These are phyloP conservation scores for Leishmania mexicana DNA, from an alignment of 208 protist species.

Conservation along the genomic window DNA sequence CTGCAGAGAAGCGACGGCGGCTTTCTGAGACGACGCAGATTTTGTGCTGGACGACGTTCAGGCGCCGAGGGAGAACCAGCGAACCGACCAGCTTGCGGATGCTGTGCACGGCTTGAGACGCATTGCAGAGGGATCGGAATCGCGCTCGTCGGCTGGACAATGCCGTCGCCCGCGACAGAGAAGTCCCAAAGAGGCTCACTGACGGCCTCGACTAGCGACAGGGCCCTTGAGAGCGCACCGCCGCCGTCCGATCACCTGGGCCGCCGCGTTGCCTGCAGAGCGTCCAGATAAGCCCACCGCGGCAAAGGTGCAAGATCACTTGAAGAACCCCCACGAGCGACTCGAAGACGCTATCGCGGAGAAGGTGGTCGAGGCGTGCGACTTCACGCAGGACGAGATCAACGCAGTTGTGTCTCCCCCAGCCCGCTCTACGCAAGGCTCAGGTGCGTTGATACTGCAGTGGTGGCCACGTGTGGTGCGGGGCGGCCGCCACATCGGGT, in stretches of 20 bases:
- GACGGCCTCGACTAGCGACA: neutral
- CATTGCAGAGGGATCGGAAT: constrained; percentile 14
- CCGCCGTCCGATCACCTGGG: neutral
- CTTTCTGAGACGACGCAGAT: neutral
- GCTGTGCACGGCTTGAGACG: constrained; percentile 4
- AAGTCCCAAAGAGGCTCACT: neutral
- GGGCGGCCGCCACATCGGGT: neutral
- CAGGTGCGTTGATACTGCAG: neutral
- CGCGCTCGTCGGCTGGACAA: neutral
- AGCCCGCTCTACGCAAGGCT: neutral
- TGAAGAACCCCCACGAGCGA: neutral
- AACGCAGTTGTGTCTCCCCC: neutral
- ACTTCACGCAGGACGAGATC: neutral
- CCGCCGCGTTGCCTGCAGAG: neutral
- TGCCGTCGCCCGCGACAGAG: neutral
- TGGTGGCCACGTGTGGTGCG: too few relatives aligned
- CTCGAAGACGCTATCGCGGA: neutral
- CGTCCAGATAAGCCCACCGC: neutral
- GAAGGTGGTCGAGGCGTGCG: neutral
- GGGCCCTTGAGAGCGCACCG: neutral
- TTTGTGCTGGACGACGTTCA: constrained; percentile 11
- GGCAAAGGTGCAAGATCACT: neutral
- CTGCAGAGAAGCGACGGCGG: neutral
- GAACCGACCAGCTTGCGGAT: constrained; percentile 24
- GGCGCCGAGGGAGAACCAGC: constrained; percentile 1